phyloP scores from a whole-genome alignment of 176 grass and related monocot species.

The Sorghum bicolor region DNA sequence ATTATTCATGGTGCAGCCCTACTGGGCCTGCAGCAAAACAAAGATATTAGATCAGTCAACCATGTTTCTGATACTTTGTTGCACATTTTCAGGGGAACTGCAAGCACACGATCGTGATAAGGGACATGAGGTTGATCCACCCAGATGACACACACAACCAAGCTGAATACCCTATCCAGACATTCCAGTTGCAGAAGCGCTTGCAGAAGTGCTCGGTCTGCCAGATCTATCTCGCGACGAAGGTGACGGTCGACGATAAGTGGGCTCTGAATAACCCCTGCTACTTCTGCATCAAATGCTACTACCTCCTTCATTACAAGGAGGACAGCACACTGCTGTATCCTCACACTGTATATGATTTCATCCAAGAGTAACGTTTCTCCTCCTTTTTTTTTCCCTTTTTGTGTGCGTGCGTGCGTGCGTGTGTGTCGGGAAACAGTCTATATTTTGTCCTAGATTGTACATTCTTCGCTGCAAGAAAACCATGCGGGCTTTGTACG shows the following conservation, averaged over 20 bases:
- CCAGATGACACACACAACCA: conserved; percentile 68
- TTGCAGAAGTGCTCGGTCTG: conserved; percentile 83
- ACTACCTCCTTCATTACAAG: conserved; percentile 93
- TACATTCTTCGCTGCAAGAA: neutral
- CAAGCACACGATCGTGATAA: conserved; percentile 75
- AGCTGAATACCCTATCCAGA: conserved; percentile 69
- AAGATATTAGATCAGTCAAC: neutral
- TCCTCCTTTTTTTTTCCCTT: neutral
- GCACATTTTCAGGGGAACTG: conserved; percentile 71
- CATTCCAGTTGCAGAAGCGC: conserved; percentile 65
- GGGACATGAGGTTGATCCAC: conserved; percentile 87
- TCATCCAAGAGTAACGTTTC: conserved; percentile 49
- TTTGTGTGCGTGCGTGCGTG: no score
- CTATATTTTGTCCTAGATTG: neutral
- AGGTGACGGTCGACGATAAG: conserved; percentile 88
- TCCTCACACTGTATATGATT: conserved; percentile 70
- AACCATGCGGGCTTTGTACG: neutral
- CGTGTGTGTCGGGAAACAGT: neutral
- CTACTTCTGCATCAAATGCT: conserved; percentile 94
- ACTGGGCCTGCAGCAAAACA: neutral
- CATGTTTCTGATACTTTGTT: neutral
- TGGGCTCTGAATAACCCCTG: conserved; percentile 86
- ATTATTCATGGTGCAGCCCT: neutral
- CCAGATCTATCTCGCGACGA: conserved; percentile 68
- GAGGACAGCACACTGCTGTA: conserved; percentile 79